Conservation (phyloP, 2,329 filamentous ascomycete species). For the Lachnellula cervina region DNA sequence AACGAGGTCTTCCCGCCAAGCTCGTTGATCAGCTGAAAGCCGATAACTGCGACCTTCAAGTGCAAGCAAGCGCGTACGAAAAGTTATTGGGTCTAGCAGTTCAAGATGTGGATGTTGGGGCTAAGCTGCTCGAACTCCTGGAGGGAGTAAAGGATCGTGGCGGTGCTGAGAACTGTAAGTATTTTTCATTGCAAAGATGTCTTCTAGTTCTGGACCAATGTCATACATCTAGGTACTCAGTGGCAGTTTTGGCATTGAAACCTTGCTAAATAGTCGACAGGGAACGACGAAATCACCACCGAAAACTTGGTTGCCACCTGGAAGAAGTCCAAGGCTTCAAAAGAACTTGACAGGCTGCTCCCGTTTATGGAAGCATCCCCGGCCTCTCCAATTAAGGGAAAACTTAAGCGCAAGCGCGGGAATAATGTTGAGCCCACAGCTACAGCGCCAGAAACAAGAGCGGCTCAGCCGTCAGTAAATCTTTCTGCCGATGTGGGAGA, state of each 20-base stretch:
- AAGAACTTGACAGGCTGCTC: constrained; percentile 28
- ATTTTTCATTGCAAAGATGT: neutral
- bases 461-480: no score
- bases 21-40: constrained; percentile 40
- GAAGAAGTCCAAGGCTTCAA: constrained; percentile 29
- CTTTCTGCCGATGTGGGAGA: no score
- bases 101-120: constrained; percentile 44
- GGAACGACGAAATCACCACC: constrained; percentile 28
- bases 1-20: constrained; percentile 63
- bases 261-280: neutral
- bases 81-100: constrained; percentile 51
- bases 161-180: constrained; percentile 17
- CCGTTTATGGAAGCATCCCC: constrained; percentile 23
- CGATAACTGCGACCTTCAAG: constrained; percentile 62
- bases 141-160: constrained; percentile 36
- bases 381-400: constrained; percentile 14
- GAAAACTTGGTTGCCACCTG: constrained; percentile 28
- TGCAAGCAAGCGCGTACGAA: constrained; percentile 37
- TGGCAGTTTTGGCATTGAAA: no score
- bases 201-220: no score
- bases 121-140: constrained; percentile 42
- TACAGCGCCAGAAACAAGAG: no score
- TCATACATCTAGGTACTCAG: no score
- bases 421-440: no score
- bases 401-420: constrained; percentile 19